Conservation (phyloP, 2,329 filamentous ascomycete genomes). For the Stromatinia cepivora region DNA sequence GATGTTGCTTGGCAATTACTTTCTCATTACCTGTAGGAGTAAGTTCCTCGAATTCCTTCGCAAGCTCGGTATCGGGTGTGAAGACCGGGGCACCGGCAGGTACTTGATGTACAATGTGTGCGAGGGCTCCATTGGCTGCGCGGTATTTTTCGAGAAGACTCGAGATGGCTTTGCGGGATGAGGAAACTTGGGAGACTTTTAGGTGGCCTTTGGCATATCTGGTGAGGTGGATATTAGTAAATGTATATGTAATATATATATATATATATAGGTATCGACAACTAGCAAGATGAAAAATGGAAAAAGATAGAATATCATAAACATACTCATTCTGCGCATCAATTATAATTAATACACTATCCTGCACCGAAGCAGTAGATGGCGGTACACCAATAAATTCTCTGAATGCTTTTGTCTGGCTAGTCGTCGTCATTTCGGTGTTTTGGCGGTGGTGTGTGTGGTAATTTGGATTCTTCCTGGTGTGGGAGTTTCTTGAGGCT, state of each 20-base stretch:
- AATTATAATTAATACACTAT: conserved; percentile 65
- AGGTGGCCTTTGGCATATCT: conserved; percentile 55
- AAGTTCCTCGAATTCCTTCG: conserved; percentile 61
- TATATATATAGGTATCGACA: not conserved
- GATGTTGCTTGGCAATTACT: conserved; percentile 57
- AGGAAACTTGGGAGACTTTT: conserved; percentile 53
- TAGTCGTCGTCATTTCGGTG: not conserved
- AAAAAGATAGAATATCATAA: not conserved
- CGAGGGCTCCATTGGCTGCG: conserved; percentile 50
- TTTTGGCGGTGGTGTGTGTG: not conserved
- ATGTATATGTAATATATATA: not conserved
- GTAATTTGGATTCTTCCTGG: not conserved
- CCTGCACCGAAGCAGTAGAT: conserved; percentile 55
- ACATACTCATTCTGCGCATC: conserved; percentile 70
- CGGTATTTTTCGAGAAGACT: conserved; percentile 61
- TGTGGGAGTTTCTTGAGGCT: too few relatives aligned
- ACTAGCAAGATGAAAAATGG: not conserved
- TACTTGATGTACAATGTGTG: conserved; percentile 61
- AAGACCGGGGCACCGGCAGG: conserved; percentile 66
- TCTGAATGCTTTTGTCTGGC: conserved; percentile 36
- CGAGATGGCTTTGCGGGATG: conserved; percentile 57
- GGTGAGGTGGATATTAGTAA: not conserved
- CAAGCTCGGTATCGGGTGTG: conserved; percentile 60
- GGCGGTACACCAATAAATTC: conserved; percentile 51
- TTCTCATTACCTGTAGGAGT: conserved; percentile 54